These are phyloP conservation scores for Phytophthora chlamydospora DNA, from an alignment of 352 stramenopile genomes.

Conservation along the genomic window DNA sequence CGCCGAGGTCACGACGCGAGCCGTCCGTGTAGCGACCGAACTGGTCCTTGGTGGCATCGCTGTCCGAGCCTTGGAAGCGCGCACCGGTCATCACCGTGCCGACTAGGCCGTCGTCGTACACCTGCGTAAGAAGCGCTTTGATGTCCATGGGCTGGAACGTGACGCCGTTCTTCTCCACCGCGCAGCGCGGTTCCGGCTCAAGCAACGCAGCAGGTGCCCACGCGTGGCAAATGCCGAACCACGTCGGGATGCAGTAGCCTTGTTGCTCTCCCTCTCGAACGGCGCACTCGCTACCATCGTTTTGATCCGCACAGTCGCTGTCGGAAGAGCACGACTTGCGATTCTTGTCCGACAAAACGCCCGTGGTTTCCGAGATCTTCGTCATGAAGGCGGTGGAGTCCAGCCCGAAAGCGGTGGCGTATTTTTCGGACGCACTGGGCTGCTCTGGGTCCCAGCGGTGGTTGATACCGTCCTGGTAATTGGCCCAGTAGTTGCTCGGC, in stretches of 20 bases:
- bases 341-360: conserved; percentile 23
- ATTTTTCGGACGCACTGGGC: conserved; percentile 35
- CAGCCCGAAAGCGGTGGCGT: conserved; percentile 37
- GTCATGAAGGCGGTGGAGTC: conserved; percentile 35
- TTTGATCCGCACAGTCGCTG: conserved; percentile 15
- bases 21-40: conserved; percentile 46
- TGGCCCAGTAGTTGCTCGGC: conserved; percentile 37
- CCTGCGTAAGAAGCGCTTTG: conserved; percentile 39
- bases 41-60: conserved; percentile 22
- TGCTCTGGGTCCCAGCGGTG: conserved; percentile 9
- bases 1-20: conserved; percentile 41
- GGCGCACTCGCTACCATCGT: conserved; percentile 27
- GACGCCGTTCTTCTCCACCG: conserved; percentile 36
- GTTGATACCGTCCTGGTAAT: conserved; percentile 40
- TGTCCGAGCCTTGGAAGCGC: conserved; percentile 30
- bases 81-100: conserved; percentile 39
- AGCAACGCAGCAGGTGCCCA: conserved; percentile 37
- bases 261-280: conserved; percentile 23
- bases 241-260: conserved; percentile 42
- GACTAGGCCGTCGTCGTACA: conserved; percentile 33
- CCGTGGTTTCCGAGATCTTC: conserved; percentile 25
- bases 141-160: conserved; percentile 46
- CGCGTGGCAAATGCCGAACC: conserved; percentile 46
- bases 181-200: conserved; percentile 38
- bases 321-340: conserved; percentile 26